Base-by-base conservation (phyloP, 345 rosid species). In the Salix dunnii region DNA sequence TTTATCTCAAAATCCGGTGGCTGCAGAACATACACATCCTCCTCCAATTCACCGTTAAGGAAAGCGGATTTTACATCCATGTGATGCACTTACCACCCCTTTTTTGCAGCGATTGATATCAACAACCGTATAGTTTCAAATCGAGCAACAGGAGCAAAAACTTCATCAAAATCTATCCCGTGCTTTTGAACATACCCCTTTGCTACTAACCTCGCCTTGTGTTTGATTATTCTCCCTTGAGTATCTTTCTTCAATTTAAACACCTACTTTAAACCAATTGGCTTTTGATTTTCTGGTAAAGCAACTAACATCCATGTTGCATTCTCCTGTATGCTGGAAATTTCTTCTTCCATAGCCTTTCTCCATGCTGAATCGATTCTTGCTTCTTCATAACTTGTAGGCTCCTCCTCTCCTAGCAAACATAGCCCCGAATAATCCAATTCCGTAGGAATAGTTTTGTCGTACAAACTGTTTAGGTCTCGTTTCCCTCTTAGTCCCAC, bases 11-110 rank as follows among this genome's bases (percentile, higher is more conserved):
- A 35, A 35, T 6, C 36, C 1, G 36, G 36, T 35, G 36, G 36
- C 1, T 35, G 36, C 36, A 35, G 36, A 35, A 35, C 36, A 35
- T 35, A 35, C 36, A 35, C 36, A 35, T 35, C 36, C 36, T 35
- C 36, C 36, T 48, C 61, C 61, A 71, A 28, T 31, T 13, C 30
- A 51, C 60, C 60, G 21, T 51, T 51, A 3, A 51, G 60, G 60
- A 51, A 51, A 51, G 60, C 60, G 17, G 55, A 38, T 42, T 69
- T 46, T 7, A 69, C 49, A 43, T 46, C 72, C 72, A 69, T 69
- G 16, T 46, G 49, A 38, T 69, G 72, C 23, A 69, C 49, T 35
- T 35, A 6, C 36, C 36, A 35, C 36, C 36, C 36, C 36, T 35
- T 35, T 35, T 35, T 0, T 35, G 36, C 36, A 35, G 36, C 36